Conservation (phyloP, 2,329 filamentous ascomycete species). For the Sporothrix protearum region DNA sequence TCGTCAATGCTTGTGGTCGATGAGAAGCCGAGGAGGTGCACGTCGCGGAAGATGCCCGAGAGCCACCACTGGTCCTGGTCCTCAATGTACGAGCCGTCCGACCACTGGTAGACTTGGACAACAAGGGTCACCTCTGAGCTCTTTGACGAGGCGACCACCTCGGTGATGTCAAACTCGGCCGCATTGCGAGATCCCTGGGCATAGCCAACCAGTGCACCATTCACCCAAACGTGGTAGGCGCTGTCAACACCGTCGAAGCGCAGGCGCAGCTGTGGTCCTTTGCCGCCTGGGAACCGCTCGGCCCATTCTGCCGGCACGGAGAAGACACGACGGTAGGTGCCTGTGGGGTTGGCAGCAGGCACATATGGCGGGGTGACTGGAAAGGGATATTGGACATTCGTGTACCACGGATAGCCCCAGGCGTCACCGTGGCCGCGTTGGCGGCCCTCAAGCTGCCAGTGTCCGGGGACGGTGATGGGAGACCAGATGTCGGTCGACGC, state of each 20-base stretch:
- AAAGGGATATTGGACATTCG: conserved; percentile 64
- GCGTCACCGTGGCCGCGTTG: conserved; percentile 11
- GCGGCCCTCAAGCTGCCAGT: conserved; percentile 65
- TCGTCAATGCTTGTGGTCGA: conserved; percentile 52
- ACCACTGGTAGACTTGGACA: conserved; percentile 68
- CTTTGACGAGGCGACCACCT: conserved; percentile 20
- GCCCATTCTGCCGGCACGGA: conserved; percentile 47
- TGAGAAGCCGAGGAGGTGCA: conserved; percentile 58
- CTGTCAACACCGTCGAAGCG: conserved; percentile 71
- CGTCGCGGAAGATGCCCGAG: conserved; percentile 64
- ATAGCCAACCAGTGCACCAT: conserved; percentile 62
- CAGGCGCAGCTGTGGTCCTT: conserved; percentile 48
- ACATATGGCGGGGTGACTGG: conserved; percentile 62
- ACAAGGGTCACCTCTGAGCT: conserved; percentile 39
- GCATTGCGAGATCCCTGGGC: conserved; percentile 66
- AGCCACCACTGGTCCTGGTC: conserved; percentile 69
- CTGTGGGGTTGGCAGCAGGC: conserved; percentile 61
- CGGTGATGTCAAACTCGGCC: conserved; percentile 64
- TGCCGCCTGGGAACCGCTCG: conserved; percentile 33
- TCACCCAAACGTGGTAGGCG: conserved; percentile 67
- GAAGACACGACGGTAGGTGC: conserved; percentile 58
- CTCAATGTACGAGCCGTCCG: conserved; percentile 66
- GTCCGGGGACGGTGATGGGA: conserved; percentile 57
- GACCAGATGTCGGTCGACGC: conserved; percentile 33
- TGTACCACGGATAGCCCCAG: conserved; percentile 64